phyloP scores from a whole-genome alignment of 139 green algal species.

The Edaphochlamys debaryana region DNA sequence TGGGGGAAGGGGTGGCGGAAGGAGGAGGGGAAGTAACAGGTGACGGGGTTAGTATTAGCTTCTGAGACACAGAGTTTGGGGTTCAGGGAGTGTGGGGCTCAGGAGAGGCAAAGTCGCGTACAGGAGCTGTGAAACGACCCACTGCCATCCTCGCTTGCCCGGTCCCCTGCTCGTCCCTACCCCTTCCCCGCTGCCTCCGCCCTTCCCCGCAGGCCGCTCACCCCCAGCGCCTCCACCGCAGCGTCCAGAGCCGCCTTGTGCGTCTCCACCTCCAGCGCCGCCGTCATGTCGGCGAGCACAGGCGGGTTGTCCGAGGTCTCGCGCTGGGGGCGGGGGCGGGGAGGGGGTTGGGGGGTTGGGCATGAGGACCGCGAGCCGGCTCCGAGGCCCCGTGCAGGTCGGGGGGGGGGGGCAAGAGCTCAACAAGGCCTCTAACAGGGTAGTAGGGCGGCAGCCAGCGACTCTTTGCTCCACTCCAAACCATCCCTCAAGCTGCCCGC shows the following conservation, averaged over 20 bases:
- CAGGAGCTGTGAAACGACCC: no score
- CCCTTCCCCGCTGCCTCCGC: background rate
- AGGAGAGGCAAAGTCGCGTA: no score
- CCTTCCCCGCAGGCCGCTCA: background rate
- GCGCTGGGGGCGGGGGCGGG: background rate
- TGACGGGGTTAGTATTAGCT: no score
- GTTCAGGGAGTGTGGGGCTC: no score
- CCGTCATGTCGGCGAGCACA: background rate
- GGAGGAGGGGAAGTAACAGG: no score
- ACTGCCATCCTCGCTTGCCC: no score
- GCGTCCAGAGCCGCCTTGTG: background rate
- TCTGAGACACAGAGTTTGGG: no score
- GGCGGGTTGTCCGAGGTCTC: background rate
- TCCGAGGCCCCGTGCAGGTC: no score
- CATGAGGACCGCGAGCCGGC: background rate
- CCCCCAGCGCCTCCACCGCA: constrained; percentile 26
- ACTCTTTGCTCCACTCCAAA: background rate
- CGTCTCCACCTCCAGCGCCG: background rate
- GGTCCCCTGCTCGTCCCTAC: background rate
- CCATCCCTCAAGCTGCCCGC: background rate
- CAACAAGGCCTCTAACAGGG: no score
- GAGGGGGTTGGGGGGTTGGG: background rate
- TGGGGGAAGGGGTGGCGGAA: background rate
- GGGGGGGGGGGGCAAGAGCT: no score
- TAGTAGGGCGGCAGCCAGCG: background rate